Evolutionary conservation across 2,329 filamentous ascomycete species (phyloP), one percentile per base, ranked within the genome.

Genomic region (Beauveria caledonica): DNA sequence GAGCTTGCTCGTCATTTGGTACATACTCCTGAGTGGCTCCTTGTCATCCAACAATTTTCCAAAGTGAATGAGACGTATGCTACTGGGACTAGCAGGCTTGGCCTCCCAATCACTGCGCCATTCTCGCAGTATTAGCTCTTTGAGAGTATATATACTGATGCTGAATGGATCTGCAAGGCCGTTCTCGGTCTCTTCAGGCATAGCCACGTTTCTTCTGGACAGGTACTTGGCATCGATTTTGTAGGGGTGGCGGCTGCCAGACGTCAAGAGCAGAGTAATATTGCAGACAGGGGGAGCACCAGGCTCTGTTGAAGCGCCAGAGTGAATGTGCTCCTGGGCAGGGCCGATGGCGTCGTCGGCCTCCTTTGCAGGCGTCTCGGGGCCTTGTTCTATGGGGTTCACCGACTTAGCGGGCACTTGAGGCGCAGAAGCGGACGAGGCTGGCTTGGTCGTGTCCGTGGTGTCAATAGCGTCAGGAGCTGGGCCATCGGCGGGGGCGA

Each of bases 91-190:
- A 27, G 88, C 85, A 1, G 93, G 93, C 69, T 89, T 87, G 17
- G 86, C 77, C 68, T 96, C 92, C 93, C 93, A 97, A 71, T 97
- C 90, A 67, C 86, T 87, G 66, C 91, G 82, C 93, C 93, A 97
- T 72, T 97, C 92, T 68, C 90, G 83, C 77, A 94, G 83, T 71
- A 97, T 96, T 69, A 97, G 78, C 76, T 97, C 92, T 75, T 97
- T 97, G 65, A 97, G 77, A 3, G 90, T 96, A 72, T 97, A 96
- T 55, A 96, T 88, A 66, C 90, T 96, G 75, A 97, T 91, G 70
- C 87, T 89, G 70, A 91, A 92, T 1, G 92, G 92, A 70, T 97
- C 91, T 64, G 83, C 80, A 63, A 75, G 79, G 36, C 85, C 86
- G 27, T 73, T 71, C 62, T 82, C 80, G 10, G 79, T 83, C 65